Evolutionary conservation across 2,329 filamentous ascomycete species (phyloP).

Genomic region (Cladosporium velox): DNA sequence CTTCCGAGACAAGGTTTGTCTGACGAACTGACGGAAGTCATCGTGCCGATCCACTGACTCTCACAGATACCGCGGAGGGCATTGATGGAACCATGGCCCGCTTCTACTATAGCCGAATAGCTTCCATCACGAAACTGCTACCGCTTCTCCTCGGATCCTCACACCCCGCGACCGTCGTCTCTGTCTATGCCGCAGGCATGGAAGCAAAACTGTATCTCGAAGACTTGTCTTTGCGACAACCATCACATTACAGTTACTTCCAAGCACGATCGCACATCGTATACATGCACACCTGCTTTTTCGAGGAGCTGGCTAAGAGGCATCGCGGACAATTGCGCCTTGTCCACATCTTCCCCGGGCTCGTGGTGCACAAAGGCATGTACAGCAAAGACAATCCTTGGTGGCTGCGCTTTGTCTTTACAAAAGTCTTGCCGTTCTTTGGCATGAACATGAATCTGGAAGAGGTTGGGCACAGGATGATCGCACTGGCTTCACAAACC

Average conservation of each 20-base stretch:
- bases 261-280: constrained; percentile 2
- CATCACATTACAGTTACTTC: constrained; percentile 1
- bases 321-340: not conserved
- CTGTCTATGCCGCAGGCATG: constrained; percentile 1
- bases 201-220: not conserved
- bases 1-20: constrained; percentile 7
- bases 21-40: not conserved
- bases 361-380: constrained; percentile 9
- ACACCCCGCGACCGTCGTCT: not conserved
- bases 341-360: constrained; percentile 3
- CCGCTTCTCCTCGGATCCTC: not conserved
- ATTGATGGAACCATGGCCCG: constrained; percentile 3
- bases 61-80: not conserved
- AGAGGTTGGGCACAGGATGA: not conserved
- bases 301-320: not conserved
- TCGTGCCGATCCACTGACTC: not conserved
- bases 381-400: constrained; percentile 13
- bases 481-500: not conserved
- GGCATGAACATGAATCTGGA: not conserved
- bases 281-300: constrained; percentile 6
- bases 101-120: constrained; percentile 8
- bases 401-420: not conserved
- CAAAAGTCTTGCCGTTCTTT: constrained; percentile 1
- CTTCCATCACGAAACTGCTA: not conserved
- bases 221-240: not conserved